A percentile compares a stretch with the other conserved stretches of the same genome.
These are phyloP conservation scores for Camelina neglecta DNA, from an alignment of 345 rosid genomes.

Conservation along the genomic window DNA sequence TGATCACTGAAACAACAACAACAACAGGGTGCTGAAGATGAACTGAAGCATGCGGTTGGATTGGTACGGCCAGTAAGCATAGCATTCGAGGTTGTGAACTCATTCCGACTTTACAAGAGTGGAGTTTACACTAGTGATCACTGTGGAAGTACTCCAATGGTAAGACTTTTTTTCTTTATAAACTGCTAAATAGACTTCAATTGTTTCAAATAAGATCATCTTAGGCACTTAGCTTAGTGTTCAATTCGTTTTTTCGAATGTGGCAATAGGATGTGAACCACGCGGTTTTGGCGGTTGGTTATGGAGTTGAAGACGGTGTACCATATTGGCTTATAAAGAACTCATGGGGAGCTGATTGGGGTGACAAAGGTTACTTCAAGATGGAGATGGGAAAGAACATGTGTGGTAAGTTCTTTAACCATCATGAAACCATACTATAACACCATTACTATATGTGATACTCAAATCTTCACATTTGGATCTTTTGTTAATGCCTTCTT, in stretches of 20 bases:
- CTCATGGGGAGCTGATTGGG: slow-evolving; percentile 90
- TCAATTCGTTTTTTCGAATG: neutral
- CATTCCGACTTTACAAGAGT: slow-evolving; percentile 69
- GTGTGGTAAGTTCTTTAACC: slow-evolving; percentile 73
- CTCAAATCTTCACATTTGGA: neutral
- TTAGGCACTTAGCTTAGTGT: neutral
- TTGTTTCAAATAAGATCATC: neutral
- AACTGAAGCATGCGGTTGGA: slow-evolving; percentile 92
- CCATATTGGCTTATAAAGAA: slow-evolving; percentile 94
- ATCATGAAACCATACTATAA: neutral
- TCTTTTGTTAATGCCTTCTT: too few relatives aligned
- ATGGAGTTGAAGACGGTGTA: slow-evolving; percentile 79
- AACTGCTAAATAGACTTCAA: neutral
- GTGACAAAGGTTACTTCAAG: slow-evolving; percentile 88
- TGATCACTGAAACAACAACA: slow-evolving; percentile 14
- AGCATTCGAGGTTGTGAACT: slow-evolving; percentile 76
- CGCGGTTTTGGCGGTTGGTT: slow-evolving; percentile 93
- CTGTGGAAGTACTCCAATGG: slow-evolving; percentile 81
- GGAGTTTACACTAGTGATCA: slow-evolving; percentile 78
- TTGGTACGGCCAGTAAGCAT: slow-evolving; percentile 86
- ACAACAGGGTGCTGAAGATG: slow-evolving; percentile 88
- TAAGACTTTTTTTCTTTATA: slow-evolving; percentile 41
- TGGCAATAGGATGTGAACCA: slow-evolving; percentile 92
- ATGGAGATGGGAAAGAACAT: slow-evolving; percentile 95
- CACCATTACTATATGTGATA: neutral